Base-by-base conservation (phyloP, 1,284 basidiomycete genomes). In the Tylopilus microsporus region DNA sequence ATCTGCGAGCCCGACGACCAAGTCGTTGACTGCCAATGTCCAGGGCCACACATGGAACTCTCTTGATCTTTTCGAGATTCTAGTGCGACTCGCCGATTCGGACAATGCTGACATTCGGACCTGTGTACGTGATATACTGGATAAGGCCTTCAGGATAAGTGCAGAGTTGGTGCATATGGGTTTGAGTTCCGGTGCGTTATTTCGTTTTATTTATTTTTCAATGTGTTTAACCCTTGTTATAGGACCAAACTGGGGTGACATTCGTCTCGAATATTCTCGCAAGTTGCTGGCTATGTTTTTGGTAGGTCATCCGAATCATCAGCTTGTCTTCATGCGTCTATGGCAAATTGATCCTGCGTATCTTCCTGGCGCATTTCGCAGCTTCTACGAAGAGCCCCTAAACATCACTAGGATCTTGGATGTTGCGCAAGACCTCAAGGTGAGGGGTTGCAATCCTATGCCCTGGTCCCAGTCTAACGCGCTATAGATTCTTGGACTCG, bases 121-220 rank as follows among this genome's bases (percentile, higher is more conserved):
- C 63, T 87, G 84, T 62, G 89, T 94, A 16, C 81, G 89, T 55
- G 92, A 97, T 66, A 91, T 98, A 82, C 75, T 98, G 48, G 93
- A 96, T 69, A 92, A 93, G 65, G 94, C 93, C 0, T 85, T 94
- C 43, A 92, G 92, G 74, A 89, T 94, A 62, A 94, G 92, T 58
- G 93, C 96, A 0, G 97, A 99, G 73, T 77, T 98, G 43, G 91
- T 98, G 15, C 85, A 98, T 66, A 91, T 99, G 81, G 96, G 93
- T 60, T 75, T 98, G 45, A 78, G 88, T 95, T 49, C 86, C 91
- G 51, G 92, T 94, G 73, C 16, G 42, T 56, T 32, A 47, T 37
- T 48, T n/a, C 2, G 16, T 39, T 25, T 5, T 6, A 5, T 54
- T 56, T 43, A 25, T 43, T 55, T 43, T 41, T 37, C 36, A 2